Conservation (phyloP, 179 eudicot genomes). For the Spinacia oleracea region DNA sequence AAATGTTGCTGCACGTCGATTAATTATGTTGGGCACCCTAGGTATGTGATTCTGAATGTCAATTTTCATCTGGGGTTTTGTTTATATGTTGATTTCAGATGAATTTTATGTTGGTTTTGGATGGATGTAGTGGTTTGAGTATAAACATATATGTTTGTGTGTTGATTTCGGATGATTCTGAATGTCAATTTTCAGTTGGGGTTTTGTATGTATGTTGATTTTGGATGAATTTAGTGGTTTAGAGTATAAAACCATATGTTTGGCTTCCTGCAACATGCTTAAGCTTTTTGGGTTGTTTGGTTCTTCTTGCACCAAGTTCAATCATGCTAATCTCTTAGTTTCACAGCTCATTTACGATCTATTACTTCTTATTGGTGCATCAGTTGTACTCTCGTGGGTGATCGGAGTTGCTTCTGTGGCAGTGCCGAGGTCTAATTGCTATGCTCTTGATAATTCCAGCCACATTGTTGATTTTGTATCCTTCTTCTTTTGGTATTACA, state of each 20-base stretch:
- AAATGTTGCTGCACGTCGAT: conserved; percentile 12
- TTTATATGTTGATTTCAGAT: not conserved
- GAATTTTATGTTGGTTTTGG: not conserved
- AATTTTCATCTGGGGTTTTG: not conserved
- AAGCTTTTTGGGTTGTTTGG: conserved; percentile 1
- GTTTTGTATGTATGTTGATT: not conserved
- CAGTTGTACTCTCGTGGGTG: conserved; percentile 52
- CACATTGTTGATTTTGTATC: conserved; percentile 92
- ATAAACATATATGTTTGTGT: not conserved
- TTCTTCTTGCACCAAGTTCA: not conserved
- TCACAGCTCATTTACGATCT: not conserved
- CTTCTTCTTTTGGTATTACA: conserved; percentile 23
- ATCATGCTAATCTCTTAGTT: not conserved
- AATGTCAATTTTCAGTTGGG: not conserved
- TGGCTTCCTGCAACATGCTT: not conserved
- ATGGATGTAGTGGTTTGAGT: no score
- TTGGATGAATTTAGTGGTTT: not conserved
- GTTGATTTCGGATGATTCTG: not conserved
- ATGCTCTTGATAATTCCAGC: conserved; percentile 82
- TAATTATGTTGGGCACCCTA: conserved; percentile 11
- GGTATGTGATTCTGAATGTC: conserved; percentile 24
- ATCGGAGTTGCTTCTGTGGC: conserved; percentile 54
- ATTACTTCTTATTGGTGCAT: conserved; percentile 14
- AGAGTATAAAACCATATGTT: not conserved
- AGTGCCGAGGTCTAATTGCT: conserved; percentile 75